These are phyloP conservation scores for Leccinum longicurvipes DNA, from an alignment of 768 basidiomycete genomes.

Conservation along the genomic window DNA sequence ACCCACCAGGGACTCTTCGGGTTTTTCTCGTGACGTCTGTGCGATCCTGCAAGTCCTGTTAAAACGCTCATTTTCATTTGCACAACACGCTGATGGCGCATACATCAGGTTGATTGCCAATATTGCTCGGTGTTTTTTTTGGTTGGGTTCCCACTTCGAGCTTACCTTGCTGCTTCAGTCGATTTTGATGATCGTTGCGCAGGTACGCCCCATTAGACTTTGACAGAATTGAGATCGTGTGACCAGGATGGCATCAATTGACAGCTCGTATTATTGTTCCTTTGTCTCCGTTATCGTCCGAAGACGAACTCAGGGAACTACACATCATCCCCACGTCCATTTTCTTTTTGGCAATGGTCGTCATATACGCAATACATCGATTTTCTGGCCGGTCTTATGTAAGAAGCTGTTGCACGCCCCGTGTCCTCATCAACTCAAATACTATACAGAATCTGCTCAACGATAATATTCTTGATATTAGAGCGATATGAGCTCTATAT, in stretches of 20 bases:
- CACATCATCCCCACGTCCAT: constrained; percentile 58
- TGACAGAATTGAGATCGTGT: constrained; percentile 14
- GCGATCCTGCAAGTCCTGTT: constrained; percentile 61
- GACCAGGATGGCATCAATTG: constrained; percentile 17
- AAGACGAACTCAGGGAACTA: constrained; percentile 55
- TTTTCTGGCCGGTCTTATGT: constrained; percentile 80
- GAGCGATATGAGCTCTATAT: constrained; percentile 60
- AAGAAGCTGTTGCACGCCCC: constrained; percentile 7
- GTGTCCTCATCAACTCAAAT: constrained; percentile 6
- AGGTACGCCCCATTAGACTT: constrained; percentile 43
- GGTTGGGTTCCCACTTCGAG: constrained; percentile 81
- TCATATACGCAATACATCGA: constrained; percentile 77
- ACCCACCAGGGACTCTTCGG: constrained; percentile 66
- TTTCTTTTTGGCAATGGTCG: constrained; percentile 86
- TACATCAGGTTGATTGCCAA: constrained; percentile 67
- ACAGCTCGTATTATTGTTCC: constrained; percentile 75
- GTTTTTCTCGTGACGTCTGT: constrained; percentile 84
- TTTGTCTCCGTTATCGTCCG: constrained; percentile 74
- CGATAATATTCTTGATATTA: constrained; percentile 74
- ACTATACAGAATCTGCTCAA: constrained; percentile 51
- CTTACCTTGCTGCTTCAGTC: constrained; percentile 75
- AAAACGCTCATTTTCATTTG: neutral
- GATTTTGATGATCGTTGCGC: constrained; percentile 79
- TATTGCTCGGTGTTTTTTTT: constrained; percentile 88
- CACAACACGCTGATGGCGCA: constrained; percentile 8